Conservation (phyloP, 768 basidiomycete genomes). For the Calocera cornea region DNA sequence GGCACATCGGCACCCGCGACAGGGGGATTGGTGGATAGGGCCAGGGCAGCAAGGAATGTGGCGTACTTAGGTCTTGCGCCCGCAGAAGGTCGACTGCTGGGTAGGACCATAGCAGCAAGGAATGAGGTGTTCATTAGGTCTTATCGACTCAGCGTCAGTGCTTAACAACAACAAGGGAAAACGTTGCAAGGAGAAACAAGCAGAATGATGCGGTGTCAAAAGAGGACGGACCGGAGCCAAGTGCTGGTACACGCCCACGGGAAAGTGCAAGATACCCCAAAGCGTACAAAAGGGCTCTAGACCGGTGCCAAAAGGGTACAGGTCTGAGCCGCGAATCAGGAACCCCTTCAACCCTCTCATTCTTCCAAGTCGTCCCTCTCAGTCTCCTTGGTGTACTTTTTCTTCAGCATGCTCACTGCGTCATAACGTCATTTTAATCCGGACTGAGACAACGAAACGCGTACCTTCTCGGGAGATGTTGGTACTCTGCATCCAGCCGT, state of each 20-base stretch:
- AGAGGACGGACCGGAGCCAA: background rate
- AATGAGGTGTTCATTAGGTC: background rate
- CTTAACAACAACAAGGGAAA: background rate
- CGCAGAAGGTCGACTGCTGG: background rate
- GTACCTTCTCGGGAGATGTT: constrained; percentile 77
- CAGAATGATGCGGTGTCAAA: background rate
- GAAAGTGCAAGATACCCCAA: background rate
- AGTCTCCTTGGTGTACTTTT: constrained; percentile 6
- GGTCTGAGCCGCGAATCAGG: background rate
- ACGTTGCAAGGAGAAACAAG: background rate
- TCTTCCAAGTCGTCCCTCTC: constrained; percentile 1
- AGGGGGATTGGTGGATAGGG: background rate
- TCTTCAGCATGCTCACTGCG: constrained; percentile 13
- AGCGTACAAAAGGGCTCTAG: background rate
- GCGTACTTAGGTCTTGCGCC: background rate
- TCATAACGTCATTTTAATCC: background rate
- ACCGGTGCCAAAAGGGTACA: background rate
- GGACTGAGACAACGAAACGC: constrained; percentile 17
- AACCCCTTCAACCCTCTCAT: background rate
- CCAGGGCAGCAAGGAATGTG: background rate
- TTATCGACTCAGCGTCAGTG: background rate
- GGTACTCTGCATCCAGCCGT: constrained; percentile 74
- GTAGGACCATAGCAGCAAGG: background rate
- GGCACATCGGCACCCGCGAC: background rate
- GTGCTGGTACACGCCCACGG: background rate